Evolutionary conservation across 139 green algal species (phyloP).

Genomic region (Tetratostichococcus sp.): DNA sequence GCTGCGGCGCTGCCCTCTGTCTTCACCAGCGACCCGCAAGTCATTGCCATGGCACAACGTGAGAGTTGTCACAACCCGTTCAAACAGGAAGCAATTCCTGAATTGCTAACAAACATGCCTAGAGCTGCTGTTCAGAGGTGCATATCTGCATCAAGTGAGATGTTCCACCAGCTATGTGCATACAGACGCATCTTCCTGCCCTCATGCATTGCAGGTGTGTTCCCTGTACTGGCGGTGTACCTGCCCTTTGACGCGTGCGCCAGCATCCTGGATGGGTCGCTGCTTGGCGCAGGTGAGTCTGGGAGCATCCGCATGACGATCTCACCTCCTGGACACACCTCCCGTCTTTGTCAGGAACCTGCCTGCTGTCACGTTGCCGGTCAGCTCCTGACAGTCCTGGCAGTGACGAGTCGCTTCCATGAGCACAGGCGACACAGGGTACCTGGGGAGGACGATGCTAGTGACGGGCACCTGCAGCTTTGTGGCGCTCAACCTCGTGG

Average conservation of each 20-base stretch:
- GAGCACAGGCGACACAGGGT: neutral
- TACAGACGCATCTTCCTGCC: too few species aligned
- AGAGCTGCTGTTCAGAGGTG: too few species aligned
- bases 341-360: too few species aligned
- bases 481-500: neutral
- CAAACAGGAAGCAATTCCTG: too few species aligned
- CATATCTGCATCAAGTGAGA: too few species aligned
- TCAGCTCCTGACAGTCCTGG: too few species aligned
- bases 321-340: neutral
- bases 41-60: neutral
- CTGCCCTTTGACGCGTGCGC: constrained; percentile 24
- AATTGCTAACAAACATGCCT: too few species aligned
- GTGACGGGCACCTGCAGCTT: neutral
- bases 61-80: neutral
- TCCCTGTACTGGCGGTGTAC: neutral
- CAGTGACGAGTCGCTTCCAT: too few species aligned
- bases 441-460: neutral
- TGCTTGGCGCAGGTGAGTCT: constrained; percentile 11
- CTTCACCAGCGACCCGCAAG: constrained; percentile 12
- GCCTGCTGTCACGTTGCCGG: too few species aligned
- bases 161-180: too few species aligned
- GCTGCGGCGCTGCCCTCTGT: neutral
- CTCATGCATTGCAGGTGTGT: neutral
- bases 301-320: too few species aligned
- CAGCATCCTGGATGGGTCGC: constrained; percentile 13